A percentile compares a stretch with the other conserved stretches of the same genome.
Evolutionary conservation across 495 filamentous ascomycete genomes (phyloP).

Genomic region (Trichoderma orchidacearum): DNA sequence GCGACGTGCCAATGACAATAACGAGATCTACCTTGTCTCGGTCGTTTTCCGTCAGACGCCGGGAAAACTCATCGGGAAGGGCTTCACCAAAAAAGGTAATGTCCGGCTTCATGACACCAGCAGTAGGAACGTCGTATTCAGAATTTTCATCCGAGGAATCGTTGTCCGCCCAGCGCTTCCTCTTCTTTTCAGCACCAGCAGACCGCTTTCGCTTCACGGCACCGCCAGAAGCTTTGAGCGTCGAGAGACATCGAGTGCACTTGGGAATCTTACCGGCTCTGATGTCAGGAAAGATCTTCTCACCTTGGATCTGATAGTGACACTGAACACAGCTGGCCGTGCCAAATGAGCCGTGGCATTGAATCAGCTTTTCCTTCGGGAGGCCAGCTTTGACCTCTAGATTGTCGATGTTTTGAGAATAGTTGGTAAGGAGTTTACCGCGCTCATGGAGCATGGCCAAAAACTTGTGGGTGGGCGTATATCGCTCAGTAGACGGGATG

Average conservation of each 20-base stretch:
- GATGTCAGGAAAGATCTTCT: constrained; percentile 66
- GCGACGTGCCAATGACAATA: constrained; percentile 89
- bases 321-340: constrained; percentile 85
- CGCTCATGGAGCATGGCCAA: constrained; percentile 88
- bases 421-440: constrained; percentile 85
- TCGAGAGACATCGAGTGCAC: constrained; percentile 46
- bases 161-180: constrained; percentile 38
- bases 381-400: constrained; percentile 86
- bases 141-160: constrained; percentile 43
- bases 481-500: constrained; percentile 55
- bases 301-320: constrained; percentile 56
- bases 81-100: constrained; percentile 96
- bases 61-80: constrained; percentile 73
- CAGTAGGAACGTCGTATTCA: constrained; percentile 52
- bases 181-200: constrained; percentile 39
- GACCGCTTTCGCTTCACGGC: constrained; percentile 63
- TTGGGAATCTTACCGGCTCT: constrained; percentile 54
- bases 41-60: constrained; percentile 66
- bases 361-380: constrained; percentile 67
- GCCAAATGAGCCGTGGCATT: constrained; percentile 94
- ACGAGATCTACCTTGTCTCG: constrained; percentile 74
- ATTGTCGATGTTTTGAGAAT: constrained; percentile 98
- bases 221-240: constrained; percentile 28
- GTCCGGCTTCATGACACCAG: constrained; percentile 96
- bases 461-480: constrained; percentile 87